Evolutionary conservation across 83 land plant genomes (phyloP).

Genomic region (Picea abies): DNA sequence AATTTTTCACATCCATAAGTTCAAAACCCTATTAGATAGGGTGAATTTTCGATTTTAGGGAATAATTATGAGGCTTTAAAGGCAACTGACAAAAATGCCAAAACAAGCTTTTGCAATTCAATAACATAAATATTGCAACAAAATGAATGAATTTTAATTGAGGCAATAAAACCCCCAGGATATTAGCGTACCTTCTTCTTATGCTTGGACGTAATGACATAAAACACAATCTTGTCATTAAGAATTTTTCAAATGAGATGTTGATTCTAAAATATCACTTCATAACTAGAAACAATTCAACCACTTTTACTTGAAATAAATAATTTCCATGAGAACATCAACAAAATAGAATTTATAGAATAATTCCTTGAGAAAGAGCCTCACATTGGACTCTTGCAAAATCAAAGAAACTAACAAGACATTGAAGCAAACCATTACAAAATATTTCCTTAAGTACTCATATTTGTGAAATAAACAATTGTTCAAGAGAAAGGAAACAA

Average conservation of each 20-base stretch:
- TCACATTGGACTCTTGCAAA: neutral
- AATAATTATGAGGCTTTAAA: too few species aligned
- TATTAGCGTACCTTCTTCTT: constrained; percentile 45
- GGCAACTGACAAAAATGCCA: too few species aligned
- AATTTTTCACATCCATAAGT: too few species aligned
- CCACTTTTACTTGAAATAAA: neutral
- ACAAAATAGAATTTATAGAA: neutral
- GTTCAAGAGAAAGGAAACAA: neutral
- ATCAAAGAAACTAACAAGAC: neutral
- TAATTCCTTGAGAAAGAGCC: neutral
- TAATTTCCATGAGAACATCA: neutral
- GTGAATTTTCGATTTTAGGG: too few species aligned
- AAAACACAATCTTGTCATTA: neutral
- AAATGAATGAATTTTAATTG: too few species aligned
- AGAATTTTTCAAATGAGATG: neutral
- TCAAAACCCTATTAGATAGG: too few species aligned
- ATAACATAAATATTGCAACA: too few species aligned
- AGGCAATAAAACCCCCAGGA: too few species aligned
- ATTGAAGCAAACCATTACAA: neutral
- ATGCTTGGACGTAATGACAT: constrained; percentile 26
- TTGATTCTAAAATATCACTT: neutral
- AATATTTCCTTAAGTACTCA: neutral
- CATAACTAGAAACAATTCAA: neutral
- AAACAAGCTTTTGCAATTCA: too few species aligned
- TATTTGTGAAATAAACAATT: neutral